Conservation (phyloP, 129 eudicot genomes). For the Cynara cardunculus region DNA sequence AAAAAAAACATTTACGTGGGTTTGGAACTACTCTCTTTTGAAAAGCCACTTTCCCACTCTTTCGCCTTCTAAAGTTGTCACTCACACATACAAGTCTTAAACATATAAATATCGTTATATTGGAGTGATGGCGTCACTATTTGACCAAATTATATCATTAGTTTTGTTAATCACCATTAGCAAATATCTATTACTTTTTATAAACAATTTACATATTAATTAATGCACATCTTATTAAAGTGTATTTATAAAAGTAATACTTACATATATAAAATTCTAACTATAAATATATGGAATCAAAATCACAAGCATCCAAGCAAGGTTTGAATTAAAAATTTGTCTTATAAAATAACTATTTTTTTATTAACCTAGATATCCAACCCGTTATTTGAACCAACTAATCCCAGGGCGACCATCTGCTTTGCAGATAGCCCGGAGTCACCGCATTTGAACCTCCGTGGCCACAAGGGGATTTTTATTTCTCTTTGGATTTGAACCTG, state of each 20-base stretch:
- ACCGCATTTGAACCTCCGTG: no score
- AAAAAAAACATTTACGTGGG: no score
- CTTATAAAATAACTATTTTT: no score
- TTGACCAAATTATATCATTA: neutral
- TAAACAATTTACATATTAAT: neutral
- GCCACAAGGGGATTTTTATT: no score
- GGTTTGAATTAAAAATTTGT: neutral
- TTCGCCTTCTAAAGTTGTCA: neutral
- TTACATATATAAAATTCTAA: neutral
- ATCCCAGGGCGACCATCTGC: no score
- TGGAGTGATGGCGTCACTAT: neutral
- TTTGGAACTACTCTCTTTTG: neutral
- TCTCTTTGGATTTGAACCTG: no score
- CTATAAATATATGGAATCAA: neutral
- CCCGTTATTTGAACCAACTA: no score
- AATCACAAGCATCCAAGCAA: neutral
- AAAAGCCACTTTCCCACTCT: neutral
- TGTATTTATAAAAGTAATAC: neutral
- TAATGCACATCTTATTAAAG: neutral
- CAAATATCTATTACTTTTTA: no score
- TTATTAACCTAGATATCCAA: no score
- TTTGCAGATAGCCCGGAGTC: no score
- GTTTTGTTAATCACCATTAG: neutral
- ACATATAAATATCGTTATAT: neutral
- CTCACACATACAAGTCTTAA: neutral